These are phyloP conservation scores for Streptanthus diversifolius DNA, from an alignment of 345 rosid species.

Conservation along the genomic window DNA sequence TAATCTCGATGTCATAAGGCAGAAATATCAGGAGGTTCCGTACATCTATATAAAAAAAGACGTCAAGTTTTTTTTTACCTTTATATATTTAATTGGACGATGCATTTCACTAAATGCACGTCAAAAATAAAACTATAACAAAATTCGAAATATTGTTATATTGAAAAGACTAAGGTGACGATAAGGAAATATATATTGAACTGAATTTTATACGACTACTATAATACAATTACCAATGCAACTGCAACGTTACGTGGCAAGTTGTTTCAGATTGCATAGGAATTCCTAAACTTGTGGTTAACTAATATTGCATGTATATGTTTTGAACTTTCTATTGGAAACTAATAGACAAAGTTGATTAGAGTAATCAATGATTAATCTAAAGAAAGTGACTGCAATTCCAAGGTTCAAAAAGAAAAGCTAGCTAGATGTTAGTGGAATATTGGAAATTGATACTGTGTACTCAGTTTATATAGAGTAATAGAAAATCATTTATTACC, in stretches of 20 bases:
- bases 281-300: too few relatives aligned
- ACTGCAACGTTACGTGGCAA: not conserved
- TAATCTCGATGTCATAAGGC: not conserved
- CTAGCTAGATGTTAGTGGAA: too few relatives aligned
- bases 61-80: not conserved
- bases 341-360: too few relatives aligned
- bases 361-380: too few relatives aligned
- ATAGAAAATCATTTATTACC: too few relatives aligned
- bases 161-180: conserved; percentile 2
- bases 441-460: too few relatives aligned
- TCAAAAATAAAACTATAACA: not conserved
- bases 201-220: not conserved
- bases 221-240: not conserved
- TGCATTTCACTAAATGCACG: not conserved
- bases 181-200: not conserved
- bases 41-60: not conserved
- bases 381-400: too few relatives aligned
- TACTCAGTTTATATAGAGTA: too few relatives aligned
- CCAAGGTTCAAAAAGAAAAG: too few relatives aligned
- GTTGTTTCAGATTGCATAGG: too few relatives aligned
- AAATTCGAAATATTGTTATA: not conserved
- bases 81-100: not conserved
- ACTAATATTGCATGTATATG: too few relatives aligned
- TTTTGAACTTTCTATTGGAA: too few relatives aligned
- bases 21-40: not conserved